Evolutionary conservation across 257 asterid genomes (phyloP), one percentile per base, ranked within the genome.

Genomic region (Euphrasia confusa): DNA sequence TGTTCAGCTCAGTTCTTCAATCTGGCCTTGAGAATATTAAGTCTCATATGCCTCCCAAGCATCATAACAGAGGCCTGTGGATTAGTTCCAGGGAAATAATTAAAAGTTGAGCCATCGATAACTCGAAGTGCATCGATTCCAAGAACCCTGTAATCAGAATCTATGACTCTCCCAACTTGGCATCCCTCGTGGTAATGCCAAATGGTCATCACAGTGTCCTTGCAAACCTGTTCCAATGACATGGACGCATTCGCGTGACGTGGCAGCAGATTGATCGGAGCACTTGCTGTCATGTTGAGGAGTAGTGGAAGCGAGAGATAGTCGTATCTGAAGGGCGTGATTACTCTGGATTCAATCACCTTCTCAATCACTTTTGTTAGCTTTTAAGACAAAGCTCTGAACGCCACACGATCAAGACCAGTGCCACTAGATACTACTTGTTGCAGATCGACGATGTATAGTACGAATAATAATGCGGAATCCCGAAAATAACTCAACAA

Each of bases 161-260:
- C 88, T 13, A 88, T 89, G 3, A 88, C 94, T 27, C 55, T 74
- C 14, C 91, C 79, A 15, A 88, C 92, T 6, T 81, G 89, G 15
- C 96, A 83, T 0, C 96, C 95, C 7, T 95, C 96, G 54, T 88
- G 96, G 40, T 85, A 88, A 54, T 88, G 96, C 95, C 96, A 88
- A 18, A 88, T 88, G 7, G 95, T 88, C 92, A 81, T 83, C 58
- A 88, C 95, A 3, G 88, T 88, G 60, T 88, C 96, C 71, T 71
- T 80, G 4, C 96, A 88, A 39, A 75, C 85, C 71, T 85, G 92
- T 15, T 85, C 95, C 74, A 88, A 71, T 3, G 92, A 81, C 2
- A 71, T 61, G 6, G 89, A 75, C 11, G 30, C 73, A 58, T 85
- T 85, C 7, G 67, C 65, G 14, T 88, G 96, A 7, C 53, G 75